phyloP scores from a whole-genome alignment of 257 asterid species.

The Solanum bulbocastanum region DNA sequence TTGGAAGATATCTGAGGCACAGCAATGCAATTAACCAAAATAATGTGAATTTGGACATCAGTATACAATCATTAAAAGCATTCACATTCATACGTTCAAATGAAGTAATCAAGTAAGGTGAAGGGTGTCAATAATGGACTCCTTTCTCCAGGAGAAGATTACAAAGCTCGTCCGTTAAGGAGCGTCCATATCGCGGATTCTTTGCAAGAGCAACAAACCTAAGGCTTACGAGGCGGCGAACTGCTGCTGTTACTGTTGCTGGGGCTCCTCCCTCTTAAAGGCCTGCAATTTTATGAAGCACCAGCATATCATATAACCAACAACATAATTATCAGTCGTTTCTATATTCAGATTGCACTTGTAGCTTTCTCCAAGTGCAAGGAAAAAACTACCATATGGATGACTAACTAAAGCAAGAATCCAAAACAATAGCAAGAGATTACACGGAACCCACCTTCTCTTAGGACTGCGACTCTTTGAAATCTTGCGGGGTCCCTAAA shows the following conservation, averaged over 20 bases:
- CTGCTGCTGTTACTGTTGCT: constrained; percentile 33
- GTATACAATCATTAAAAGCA: background rate
- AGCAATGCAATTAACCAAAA: background rate
- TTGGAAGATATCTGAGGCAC: background rate
- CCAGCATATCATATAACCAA: background rate
- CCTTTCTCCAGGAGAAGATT: background rate
- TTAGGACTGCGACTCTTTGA: constrained; percentile 45
- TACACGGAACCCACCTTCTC: constrained; percentile 20
- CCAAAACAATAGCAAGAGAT: background rate
- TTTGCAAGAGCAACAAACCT: background rate
- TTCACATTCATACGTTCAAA: background rate
- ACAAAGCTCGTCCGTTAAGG: background rate
- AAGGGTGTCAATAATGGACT: background rate
- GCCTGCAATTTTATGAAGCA: constrained; percentile 9
- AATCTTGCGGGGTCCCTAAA: constrained; percentile 29
- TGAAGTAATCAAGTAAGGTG: background rate
- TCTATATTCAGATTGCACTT: background rate
- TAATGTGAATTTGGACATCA: background rate
- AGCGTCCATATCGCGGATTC: background rate
- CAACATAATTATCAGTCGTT: background rate
- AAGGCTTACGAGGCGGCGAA: constrained; percentile 27
- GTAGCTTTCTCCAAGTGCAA: background rate
- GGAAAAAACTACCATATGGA: background rate
- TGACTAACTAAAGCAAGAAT: background rate
- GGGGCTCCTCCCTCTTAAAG: constrained; percentile 29